Conservation (phyloP, 2,329 filamentous ascomycete species). For the Aspergillus udagawae region DNA sequence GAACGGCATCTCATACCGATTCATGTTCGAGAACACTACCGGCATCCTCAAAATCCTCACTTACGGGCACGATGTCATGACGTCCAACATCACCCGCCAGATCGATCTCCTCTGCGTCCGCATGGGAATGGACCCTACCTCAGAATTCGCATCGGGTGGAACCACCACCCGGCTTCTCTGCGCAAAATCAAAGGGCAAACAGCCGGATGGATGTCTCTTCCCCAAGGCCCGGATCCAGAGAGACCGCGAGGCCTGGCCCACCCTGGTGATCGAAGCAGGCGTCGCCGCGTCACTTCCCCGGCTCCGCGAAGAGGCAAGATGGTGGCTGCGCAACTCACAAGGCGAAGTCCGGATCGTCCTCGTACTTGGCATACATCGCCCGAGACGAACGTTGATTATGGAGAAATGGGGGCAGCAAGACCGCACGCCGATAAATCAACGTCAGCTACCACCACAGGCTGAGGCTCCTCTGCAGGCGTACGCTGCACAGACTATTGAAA, state of each 20-base stretch:
- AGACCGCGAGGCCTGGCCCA: background rate
- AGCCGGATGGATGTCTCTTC: background rate
- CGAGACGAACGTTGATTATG: background rate
- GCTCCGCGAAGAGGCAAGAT: background rate
- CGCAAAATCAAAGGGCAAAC: background rate
- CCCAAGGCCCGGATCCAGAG: slow-evolving; percentile 3
- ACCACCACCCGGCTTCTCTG: background rate
- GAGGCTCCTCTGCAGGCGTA: background rate
- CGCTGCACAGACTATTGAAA: background rate
- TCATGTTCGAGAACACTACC: background rate
- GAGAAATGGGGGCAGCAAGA: background rate
- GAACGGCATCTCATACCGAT: background rate
- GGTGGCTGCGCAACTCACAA: background rate
- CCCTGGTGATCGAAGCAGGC: background rate
- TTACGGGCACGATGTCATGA: background rate
- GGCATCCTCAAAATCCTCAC: background rate
- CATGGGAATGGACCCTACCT: background rate
- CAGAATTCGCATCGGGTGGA: background rate
- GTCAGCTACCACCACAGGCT: too few species aligned
- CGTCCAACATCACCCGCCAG: background rate
- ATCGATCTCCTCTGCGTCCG: background rate
- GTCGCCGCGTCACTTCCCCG: background rate
- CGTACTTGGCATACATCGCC: background rate
- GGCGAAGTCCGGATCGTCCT: background rate
- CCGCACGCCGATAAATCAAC: too few species aligned